phyloP scores from a whole-genome alignment of 1,284 basidiomycete species.

The Neolentinus lepideus region DNA sequence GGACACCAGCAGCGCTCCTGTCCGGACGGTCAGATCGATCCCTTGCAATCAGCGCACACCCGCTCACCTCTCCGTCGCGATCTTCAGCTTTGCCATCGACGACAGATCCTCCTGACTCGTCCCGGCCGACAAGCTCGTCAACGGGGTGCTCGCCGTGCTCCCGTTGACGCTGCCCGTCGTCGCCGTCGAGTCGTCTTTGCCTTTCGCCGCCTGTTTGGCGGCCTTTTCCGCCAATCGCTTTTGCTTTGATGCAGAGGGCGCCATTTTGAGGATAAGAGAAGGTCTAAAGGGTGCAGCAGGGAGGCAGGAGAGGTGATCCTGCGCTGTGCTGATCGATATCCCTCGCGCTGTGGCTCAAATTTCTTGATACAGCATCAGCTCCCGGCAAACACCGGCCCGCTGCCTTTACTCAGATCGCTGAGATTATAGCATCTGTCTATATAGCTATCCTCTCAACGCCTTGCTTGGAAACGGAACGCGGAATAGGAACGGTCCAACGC shows the following conservation, averaged over 20 bases:
- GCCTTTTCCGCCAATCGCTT: conserved; percentile 88
- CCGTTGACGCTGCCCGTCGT: conserved; percentile 48
- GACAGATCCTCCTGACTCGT: conserved; percentile 66
- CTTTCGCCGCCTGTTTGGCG: conserved; percentile 62
- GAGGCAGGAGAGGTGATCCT: no score
- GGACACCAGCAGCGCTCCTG: conserved; percentile 85
- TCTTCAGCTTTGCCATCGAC: conserved; percentile 80
- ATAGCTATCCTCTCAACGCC: no score
- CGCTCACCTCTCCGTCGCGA: conserved; percentile 81
- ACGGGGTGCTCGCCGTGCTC: conserved; percentile 63
- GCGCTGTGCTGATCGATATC: no score
- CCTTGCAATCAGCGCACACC: not conserved
- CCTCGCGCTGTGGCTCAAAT: no score
- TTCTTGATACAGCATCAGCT: no score
- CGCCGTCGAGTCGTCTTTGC: conserved; percentile 34
- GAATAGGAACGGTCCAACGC: no score
- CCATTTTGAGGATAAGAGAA: no score
- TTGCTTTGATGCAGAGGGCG: conserved; percentile 77
- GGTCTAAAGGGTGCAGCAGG: no score
- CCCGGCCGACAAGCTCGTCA: conserved; percentile 71
- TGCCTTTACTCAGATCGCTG: no score
- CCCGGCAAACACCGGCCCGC: no score
- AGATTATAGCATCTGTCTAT: no score
- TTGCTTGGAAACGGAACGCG: no score
- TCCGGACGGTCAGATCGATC: conserved; percentile 1